Base-by-base conservation (phyloP, 306 rosid species). In the Quercus bicolor region DNA sequence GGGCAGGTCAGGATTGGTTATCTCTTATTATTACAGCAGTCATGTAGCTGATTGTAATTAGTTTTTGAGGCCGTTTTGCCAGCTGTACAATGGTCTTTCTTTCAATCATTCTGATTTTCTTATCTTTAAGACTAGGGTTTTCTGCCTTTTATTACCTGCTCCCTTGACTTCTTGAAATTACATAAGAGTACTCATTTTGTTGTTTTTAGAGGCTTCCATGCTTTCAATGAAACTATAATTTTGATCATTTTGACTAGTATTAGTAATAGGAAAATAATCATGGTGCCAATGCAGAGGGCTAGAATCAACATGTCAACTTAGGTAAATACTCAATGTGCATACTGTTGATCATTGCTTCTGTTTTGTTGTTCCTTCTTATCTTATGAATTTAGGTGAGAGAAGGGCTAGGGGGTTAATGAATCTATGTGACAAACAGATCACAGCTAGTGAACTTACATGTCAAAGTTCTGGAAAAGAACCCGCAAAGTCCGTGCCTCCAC, bases 381-480 rank as follows among this genome's bases (percentile, higher is more conserved):
- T 19, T 15, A 21, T 23, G 4, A 60, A 34, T 6, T 13, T 33
- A 8, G 24, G 34, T 34, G 33, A 48, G 34, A 48, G 33, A 23
- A 23, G 56, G 23, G 33, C 11, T 20, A 48, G 26, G 74, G 20
- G 31, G 33, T 70, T 43, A 66, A 33, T 45, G 74, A 40, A 40
- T 21, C 19, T 45, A 23, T 45, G 72, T 68, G 60, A 37, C 68
- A 69, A 74, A 75, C 23, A 70, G 10, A 83, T 20, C 72, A 76
- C 40, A 51, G 45, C 76, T 5, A 65, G 73, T 37, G 75, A 69
- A 70, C 98, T 91, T 84, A 94, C 98, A 94, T 88, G 82, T 94
- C 98, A 89, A 94, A 94, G 81, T 91, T 92, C 78, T 84, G 94
- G 83, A 91, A 94, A 83, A 94, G 98, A 84, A 90, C 84, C 84